Conservation (phyloP, 2,329 filamentous ascomycete genomes). For the Aspergillus viridinutans region DNA sequence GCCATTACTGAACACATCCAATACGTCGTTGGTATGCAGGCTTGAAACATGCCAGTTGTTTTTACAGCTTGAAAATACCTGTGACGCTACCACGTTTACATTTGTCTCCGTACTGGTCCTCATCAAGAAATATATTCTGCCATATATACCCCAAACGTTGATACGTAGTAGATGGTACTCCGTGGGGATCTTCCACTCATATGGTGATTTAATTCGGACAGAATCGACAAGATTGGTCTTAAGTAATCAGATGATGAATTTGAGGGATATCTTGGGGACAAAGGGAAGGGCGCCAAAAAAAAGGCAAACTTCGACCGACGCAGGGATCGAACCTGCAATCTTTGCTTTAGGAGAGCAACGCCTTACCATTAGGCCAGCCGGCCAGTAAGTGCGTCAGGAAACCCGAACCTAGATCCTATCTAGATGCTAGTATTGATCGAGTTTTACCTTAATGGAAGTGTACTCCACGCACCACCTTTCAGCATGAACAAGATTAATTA, state of each 20-base stretch:
- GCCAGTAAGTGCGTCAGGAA: not conserved
- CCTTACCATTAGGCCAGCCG: not conserved
- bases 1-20: not conserved
- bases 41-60: not conserved
- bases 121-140: not conserved
- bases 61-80: not conserved
- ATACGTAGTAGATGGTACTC: not conserved
- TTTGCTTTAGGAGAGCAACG: not conserved
- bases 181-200: not conserved
- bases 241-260: not conserved
- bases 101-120: not conserved
- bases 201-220: not conserved
- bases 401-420: accelerated
- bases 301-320: not conserved
- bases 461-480: too few species aligned
- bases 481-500: not conserved
- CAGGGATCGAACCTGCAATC: not conserved
- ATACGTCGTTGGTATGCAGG: not conserved
- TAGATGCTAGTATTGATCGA: too few species aligned
- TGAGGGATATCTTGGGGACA: not conserved
- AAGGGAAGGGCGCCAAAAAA: not conserved
- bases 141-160: not conserved
- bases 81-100: not conserved
- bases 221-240: not conserved
- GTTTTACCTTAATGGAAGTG: too few species aligned